Percentiles rank a stretch among this genome's conserved stretches.
These are phyloP conservation scores for Arabidopsis thaliana DNA, from an alignment of 345 rosid genomes.

Conservation along the genomic window DNA sequence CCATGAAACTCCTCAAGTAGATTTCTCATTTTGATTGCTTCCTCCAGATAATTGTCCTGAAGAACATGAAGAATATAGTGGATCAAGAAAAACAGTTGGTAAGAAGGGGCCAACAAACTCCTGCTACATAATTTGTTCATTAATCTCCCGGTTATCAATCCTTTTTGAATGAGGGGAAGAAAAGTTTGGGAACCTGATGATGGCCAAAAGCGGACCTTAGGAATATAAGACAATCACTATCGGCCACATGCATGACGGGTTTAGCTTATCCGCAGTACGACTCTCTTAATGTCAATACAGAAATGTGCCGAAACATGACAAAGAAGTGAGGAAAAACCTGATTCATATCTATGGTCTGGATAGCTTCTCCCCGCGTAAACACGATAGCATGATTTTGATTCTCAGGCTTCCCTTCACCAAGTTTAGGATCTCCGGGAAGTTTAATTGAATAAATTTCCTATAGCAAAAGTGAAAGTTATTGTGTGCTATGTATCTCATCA, in stretches of 20 bases:
- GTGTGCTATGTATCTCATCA: background rate
- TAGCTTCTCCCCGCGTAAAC: conserved; percentile 97
- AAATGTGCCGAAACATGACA: conserved; percentile 20
- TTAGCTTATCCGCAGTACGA: conserved; percentile 6
- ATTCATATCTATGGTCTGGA: conserved; percentile 99
- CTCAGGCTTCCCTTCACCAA: conserved; percentile 99
- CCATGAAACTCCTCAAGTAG: conserved; percentile 92
- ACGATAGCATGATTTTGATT: conserved; percentile 96
- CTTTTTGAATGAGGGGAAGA: conserved; percentile 14
- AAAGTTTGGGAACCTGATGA: conserved; percentile 9
- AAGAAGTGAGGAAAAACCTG: conserved; percentile 61
- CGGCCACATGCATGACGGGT: conserved; percentile 23
- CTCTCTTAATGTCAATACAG: conserved; percentile 3
- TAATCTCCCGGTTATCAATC: background rate
- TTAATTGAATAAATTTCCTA: conserved; percentile 93
- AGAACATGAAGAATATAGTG: conserved; percentile 35
- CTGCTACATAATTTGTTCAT: conserved; percentile 18
- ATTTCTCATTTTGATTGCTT: conserved; percentile 98
- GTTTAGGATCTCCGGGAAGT: conserved; percentile 98
- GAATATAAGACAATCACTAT: conserved; percentile 29
- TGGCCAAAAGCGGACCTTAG: conserved; percentile 21
- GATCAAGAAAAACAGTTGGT: conserved; percentile 27
- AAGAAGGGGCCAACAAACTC: background rate
- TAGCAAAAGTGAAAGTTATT: conserved; percentile 22
- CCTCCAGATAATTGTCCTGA: conserved; percentile 96